Conservation (phyloP, 2,329 filamentous ascomycete species). For the Stagonosporopsis rhizophila region DNA sequence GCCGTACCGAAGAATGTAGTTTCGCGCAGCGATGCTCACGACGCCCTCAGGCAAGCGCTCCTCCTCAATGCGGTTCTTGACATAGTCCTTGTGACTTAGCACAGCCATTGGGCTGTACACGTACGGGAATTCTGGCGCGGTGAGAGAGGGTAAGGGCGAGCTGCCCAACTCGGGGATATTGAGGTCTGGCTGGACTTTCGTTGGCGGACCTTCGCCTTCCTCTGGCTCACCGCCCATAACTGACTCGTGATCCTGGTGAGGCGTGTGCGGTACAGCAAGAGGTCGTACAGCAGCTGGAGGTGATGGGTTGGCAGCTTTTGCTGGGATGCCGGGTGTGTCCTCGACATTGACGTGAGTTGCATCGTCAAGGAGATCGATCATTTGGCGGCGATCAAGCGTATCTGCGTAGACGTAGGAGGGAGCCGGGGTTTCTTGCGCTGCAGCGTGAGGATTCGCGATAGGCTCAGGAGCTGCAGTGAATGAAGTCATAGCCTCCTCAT, state of each 20-base stretch:
- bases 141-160: conserved; percentile 22
- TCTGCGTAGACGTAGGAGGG: conserved; percentile 29
- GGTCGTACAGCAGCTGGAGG: conserved; percentile 21
- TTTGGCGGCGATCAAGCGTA: conserved; percentile 36
- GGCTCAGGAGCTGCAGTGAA: conserved; percentile 32
- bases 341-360: conserved; percentile 18
- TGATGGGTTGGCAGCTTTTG: conserved; percentile 6
- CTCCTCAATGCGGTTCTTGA: conserved; percentile 47
- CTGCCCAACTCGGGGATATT: conserved; percentile 20
- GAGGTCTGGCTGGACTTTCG: conserved; percentile 27
- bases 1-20: conserved; percentile 68
- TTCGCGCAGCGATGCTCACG: conserved; percentile 60
- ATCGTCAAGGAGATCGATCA: conserved; percentile 37
- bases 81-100: conserved; percentile 45
- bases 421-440: conserved; percentile 23
- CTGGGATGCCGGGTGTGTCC: conserved; percentile 10
- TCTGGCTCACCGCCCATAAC: conserved; percentile 30
- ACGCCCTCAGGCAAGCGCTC: conserved; percentile 63
- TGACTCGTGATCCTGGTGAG: conserved; percentile 21
- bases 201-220: conserved; percentile 33
- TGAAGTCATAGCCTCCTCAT: conserved; percentile 36
- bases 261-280: conserved; percentile 6
- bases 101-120: conserved; percentile 42
- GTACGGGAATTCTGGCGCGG: conserved; percentile 38
- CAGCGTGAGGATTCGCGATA: conserved; percentile 9